Evolutionary conservation across 768 basidiomycete species (phyloP).

Genomic region (Kwoniella shandongensis): DNA sequence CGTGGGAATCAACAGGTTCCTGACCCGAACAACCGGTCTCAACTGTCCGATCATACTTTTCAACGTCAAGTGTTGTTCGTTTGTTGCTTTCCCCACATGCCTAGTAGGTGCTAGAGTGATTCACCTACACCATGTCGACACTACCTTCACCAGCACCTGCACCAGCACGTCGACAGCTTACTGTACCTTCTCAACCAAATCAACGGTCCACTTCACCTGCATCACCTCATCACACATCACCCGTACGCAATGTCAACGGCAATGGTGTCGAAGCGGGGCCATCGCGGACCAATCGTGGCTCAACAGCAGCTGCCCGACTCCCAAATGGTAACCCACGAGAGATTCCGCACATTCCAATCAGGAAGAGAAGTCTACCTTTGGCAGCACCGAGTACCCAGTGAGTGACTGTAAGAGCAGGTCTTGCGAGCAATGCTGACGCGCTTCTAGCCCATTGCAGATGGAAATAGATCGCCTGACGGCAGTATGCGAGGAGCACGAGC

Average conservation of each 20-base stretch:
- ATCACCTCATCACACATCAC: conserved; percentile 7
- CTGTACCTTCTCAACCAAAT: conserved; percentile 12
- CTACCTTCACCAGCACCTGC: too few species aligned
- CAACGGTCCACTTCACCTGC: conserved; percentile 7
- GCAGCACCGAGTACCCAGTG: conserved; percentile 25
- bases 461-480: conserved; percentile 38
- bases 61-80: too few species aligned
- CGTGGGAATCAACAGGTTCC: too few species aligned
- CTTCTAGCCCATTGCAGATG: conserved; percentile 29
- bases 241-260: not conserved
- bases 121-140: too few species aligned
- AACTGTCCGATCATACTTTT: too few species aligned
- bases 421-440: conserved; percentile 7
- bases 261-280: too few species aligned
- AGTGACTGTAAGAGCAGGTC: conserved; percentile 2
- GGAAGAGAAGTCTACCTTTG: conserved; percentile 17
- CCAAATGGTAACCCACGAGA: too few species aligned
- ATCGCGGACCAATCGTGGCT: too few species aligned
- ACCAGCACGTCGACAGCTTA: conserved; percentile 13
- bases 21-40: too few species aligned
- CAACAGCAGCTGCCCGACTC: too few species aligned
- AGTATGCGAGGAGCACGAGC: conserved; percentile 40
- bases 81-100: too few species aligned
- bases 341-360: conserved; percentile 4
- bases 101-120: too few species aligned